Percentiles rank a stretch among this genome's conserved stretches.
phyloP scores from a whole-genome alignment of 2,329 filamentous ascomycete genomes.

The Sclerotinia spermophila region DNA sequence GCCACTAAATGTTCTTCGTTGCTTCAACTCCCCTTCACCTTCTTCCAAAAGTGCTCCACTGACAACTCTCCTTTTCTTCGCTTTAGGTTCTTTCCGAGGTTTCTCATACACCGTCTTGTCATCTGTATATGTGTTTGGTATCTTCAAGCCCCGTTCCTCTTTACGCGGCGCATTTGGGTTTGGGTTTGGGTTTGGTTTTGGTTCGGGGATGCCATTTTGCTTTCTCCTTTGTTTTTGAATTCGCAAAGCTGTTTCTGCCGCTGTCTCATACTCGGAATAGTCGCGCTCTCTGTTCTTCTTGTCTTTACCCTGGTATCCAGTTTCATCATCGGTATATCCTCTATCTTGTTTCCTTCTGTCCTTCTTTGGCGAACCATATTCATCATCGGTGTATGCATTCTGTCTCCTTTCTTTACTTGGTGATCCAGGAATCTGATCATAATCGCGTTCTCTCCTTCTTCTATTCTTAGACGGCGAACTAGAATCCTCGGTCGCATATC shows the following conservation, averaged over 20 bases:
- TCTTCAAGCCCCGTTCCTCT: slow-evolving; percentile 1
- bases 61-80: slow-evolving; percentile 55
- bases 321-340: slow-evolving; percentile 12
- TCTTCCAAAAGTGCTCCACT: slow-evolving; percentile 69
- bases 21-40: slow-evolving; percentile 50
- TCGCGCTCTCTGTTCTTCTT: not conserved
- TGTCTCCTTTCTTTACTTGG: slow-evolving; percentile 8
- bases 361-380: not conserved
- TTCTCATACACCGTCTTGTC: slow-evolving; percentile 25
- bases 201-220: slow-evolving; percentile 2
- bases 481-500: slow-evolving; percentile 8
- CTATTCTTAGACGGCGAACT: slow-evolving; percentile 1
- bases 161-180: slow-evolving; percentile 10
- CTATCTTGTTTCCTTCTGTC: slow-evolving; percentile 4
- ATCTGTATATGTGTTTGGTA: slow-evolving; percentile 25
- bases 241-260: slow-evolving; percentile 5
- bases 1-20: slow-evolving; percentile 43
- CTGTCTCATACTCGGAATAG: not conserved
- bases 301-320: not conserved
- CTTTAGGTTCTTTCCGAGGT: slow-evolving; percentile 30
- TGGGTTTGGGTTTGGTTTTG: not conserved
- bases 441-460: slow-evolving; percentile 7
- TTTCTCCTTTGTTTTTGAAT: not conserved
- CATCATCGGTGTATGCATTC: slow-evolving; percentile 13
- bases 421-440: slow-evolving; percentile 12